Evolutionary conservation across 805 yeast species (phyloP).

Genomic region (Yamadazyma phyllophila): DNA sequence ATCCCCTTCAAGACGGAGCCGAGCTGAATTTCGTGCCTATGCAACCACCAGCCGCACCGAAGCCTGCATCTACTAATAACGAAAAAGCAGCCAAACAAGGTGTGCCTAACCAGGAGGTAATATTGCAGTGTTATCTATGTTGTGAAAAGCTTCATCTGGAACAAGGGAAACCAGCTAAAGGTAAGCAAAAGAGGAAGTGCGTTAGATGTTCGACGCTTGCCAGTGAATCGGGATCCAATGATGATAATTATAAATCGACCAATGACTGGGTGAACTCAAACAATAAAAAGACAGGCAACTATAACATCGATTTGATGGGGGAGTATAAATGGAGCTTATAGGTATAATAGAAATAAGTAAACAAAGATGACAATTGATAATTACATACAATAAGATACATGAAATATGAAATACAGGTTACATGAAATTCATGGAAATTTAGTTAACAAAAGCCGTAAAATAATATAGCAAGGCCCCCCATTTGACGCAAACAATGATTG

Average conservation of each 20-base stretch:
- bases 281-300: conserved; percentile 3
- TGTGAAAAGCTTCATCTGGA: conserved; percentile 10
- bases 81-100: neutral
- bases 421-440: neutral
- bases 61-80: conserved; percentile 2
- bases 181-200: conserved; percentile 12
- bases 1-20: neutral
- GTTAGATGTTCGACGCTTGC: conserved; percentile 14
- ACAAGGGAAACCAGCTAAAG: neutral
- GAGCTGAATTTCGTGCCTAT: conserved; percentile 1
- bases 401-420: no score
- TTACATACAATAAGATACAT: no score
- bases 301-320: conserved; percentile 27
- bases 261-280: neutral
- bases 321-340: conserved; percentile 28
- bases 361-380: neutral
- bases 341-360: neutral
- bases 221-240: conserved; percentile 6
- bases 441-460: neutral
- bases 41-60: conserved; percentile 5
- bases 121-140: conserved; percentile 19
- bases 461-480: neutral
- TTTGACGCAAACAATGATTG: neutral
- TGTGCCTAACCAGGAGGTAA: conserved; percentile 9
- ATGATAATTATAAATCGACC: neutral